phyloP scores from a whole-genome alignment of 805 yeast species.

The Suhomyces pyralidae region DNA sequence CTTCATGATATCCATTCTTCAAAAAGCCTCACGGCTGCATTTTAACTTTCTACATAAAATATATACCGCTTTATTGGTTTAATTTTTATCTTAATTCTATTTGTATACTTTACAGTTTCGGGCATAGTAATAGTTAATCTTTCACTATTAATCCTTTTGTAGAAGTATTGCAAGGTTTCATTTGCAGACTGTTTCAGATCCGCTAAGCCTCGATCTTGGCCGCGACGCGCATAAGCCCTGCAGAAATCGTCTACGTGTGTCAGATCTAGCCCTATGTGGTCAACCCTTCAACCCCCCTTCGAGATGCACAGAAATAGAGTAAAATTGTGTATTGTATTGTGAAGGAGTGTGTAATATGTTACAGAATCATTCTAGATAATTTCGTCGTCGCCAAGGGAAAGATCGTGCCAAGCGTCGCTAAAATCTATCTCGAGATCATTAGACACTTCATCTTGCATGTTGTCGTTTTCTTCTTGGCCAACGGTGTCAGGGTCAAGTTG shows the following conservation, averaged over 20 bases:
- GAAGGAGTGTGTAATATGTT: background rate
- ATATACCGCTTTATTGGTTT: background rate
- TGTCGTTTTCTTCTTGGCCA: background rate
- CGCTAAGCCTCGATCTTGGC: background rate
- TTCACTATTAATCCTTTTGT: background rate
- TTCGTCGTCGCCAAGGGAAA: background rate
- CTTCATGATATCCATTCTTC: background rate
- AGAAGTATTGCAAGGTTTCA: background rate
- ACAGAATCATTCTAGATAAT: background rate
- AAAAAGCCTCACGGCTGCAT: background rate
- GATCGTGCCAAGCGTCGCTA: background rate
- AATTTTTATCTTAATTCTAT: background rate
- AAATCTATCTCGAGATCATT: background rate
- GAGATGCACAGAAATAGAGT: too few relatives aligned
- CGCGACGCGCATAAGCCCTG: background rate
- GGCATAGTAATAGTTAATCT: background rate
- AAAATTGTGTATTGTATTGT: too few relatives aligned
- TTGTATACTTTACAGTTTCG: background rate
- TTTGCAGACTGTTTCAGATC: background rate
- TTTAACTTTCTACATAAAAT: background rate
- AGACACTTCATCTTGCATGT: background rate
- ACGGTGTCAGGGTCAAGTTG: conserved; percentile 3
- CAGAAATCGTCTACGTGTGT: background rate
- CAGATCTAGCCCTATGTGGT: background rate
- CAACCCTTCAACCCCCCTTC: background rate